Evolutionary conservation across 2,329 filamentous ascomycete species (phyloP).

Genomic region (Trichophyton equinum): DNA sequence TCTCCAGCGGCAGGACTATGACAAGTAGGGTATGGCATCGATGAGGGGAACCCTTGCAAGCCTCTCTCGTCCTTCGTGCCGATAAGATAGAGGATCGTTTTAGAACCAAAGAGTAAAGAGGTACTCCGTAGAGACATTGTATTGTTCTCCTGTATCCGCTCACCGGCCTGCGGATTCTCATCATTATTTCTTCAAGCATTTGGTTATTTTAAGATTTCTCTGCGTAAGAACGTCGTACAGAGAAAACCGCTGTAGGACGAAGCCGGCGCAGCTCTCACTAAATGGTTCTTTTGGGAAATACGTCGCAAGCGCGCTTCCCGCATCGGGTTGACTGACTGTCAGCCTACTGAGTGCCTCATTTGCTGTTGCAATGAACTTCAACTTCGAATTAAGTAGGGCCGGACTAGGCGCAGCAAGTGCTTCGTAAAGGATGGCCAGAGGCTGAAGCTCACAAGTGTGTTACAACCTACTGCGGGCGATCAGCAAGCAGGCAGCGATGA

Average conservation of each 20-base stretch:
- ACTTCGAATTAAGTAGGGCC: background rate
- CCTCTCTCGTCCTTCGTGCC: background rate
- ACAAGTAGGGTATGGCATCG: background rate
- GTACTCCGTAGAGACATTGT: too few relatives aligned
- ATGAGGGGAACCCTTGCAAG: background rate
- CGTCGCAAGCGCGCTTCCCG: conserved; percentile 1
- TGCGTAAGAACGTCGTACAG: background rate
- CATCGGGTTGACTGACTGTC: background rate
- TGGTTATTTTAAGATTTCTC: background rate
- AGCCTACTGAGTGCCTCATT: background rate
- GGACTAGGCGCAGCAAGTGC: background rate
- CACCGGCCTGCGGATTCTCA: background rate
- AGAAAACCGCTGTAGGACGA: background rate
- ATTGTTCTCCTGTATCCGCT: background rate
- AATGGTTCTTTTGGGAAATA: background rate
- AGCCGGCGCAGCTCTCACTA: background rate
- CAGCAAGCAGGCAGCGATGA: background rate
- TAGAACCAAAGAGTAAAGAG: background rate
- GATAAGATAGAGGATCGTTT: background rate
- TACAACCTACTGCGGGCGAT: background rate
- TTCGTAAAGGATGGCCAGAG: background rate
- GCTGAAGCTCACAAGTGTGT: too few relatives aligned
- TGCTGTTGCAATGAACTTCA: background rate
- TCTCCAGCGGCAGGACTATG: background rate
- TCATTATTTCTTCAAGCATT: background rate